A percentile compares a stretch with the other conserved stretches of the same genome.
Conservation (phyloP, 306 rosid species). For the Cucumis cinereus region DNA sequence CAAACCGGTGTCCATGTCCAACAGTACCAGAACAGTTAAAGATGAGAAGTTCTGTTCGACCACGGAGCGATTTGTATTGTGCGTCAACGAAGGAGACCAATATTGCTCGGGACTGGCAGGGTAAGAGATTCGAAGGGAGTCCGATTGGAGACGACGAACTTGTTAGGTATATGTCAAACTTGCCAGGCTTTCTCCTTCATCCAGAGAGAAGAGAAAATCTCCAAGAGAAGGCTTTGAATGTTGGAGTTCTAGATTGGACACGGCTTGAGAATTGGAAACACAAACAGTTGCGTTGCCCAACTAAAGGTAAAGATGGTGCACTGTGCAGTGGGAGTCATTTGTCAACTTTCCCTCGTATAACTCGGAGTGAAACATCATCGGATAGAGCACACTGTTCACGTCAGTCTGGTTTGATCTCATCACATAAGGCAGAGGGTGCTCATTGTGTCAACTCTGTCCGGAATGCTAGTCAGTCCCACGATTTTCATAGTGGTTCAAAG, state of each 20-base stretch:
- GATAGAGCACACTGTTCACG: slow-evolving; percentile 13
- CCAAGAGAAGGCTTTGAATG: slow-evolving; percentile 62
- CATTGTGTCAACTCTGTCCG: slow-evolving; percentile 17
- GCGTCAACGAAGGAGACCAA: slow-evolving; percentile 17
- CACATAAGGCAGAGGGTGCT: slow-evolving; percentile 22
- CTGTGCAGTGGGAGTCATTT: slow-evolving; percentile 17
- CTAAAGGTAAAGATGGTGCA: slow-evolving; percentile 18
- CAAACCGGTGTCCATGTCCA: slow-evolving; percentile 17
- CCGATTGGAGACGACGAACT: slow-evolving; percentile 54
- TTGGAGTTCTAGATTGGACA: slow-evolving; percentile 91
- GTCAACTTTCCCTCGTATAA: slow-evolving; percentile 15
- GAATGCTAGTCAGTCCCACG: slow-evolving; percentile 22
- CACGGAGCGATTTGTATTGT: slow-evolving; percentile 16
- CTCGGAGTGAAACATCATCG: slow-evolving; percentile 14
- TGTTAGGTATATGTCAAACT: slow-evolving; percentile 76
- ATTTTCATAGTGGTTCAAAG: slow-evolving; percentile 26
- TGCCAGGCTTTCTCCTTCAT: slow-evolving; percentile 66
- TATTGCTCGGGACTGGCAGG: slow-evolving; percentile 2
- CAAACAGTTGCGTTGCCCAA: slow-evolving; percentile 29
- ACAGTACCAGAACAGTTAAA: slow-evolving; percentile 18
- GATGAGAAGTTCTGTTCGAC: slow-evolving; percentile 17
- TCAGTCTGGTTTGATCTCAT: slow-evolving; percentile 22
- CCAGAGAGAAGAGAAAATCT: slow-evolving; percentile 34
- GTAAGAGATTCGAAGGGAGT: slow-evolving; percentile 26
- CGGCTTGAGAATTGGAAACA: slow-evolving; percentile 71